Evolutionary conservation across 2,329 filamentous ascomycete genomes (phyloP).

Genomic region (Epicoccum nigrum): DNA sequence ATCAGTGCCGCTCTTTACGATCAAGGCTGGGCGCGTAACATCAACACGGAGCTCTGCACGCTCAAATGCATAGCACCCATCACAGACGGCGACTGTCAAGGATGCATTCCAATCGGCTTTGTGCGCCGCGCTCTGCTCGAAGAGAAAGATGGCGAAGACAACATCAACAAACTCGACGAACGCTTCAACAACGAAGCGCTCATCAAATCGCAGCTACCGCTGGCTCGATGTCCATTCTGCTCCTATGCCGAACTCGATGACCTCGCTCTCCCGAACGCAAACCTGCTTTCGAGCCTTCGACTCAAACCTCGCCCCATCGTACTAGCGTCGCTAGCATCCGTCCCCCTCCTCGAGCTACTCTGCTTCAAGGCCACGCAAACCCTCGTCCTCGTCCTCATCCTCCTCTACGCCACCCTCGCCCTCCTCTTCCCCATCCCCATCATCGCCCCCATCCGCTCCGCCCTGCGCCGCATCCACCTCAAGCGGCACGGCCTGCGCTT

Average conservation of each 20-base stretch:
- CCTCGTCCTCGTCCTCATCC: slow-evolving; percentile 61
- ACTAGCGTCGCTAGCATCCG: slow-evolving; percentile 31
- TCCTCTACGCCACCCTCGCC: slow-evolving; percentile 35
- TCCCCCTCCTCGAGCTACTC: slow-evolving; percentile 42
- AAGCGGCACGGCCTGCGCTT: slow-evolving; percentile 78
- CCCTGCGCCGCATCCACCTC: slow-evolving; percentile 71
- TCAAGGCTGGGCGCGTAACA: slow-evolving; percentile 85
- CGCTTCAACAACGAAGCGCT: slow-evolving; percentile 79
- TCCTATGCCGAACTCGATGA: slow-evolving; percentile 85
- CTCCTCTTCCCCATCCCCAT: slow-evolving; percentile 34
- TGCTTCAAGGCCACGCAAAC: slow-evolving; percentile 54
- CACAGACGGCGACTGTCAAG: slow-evolving; percentile 64
- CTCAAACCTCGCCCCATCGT: slow-evolving; percentile 42
- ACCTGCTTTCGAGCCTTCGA: slow-evolving; percentile 34
- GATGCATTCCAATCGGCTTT: slow-evolving; percentile 72
- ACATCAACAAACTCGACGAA: slow-evolving; percentile 76
- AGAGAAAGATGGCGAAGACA: slow-evolving; percentile 72
- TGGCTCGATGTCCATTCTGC: slow-evolving; percentile 89
- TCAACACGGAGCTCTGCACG: slow-evolving; percentile 74
- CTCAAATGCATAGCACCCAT: slow-evolving; percentile 83
- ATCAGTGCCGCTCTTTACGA: slow-evolving; percentile 90
- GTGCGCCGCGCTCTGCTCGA: slow-evolving; percentile 75
- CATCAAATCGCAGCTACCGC: slow-evolving; percentile 72
- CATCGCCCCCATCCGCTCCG: slow-evolving; percentile 58
- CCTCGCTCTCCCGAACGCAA: slow-evolving; percentile 33